Conservation (phyloP, 345 rosid genomes). For the Rhodamnia rubescens region DNA sequence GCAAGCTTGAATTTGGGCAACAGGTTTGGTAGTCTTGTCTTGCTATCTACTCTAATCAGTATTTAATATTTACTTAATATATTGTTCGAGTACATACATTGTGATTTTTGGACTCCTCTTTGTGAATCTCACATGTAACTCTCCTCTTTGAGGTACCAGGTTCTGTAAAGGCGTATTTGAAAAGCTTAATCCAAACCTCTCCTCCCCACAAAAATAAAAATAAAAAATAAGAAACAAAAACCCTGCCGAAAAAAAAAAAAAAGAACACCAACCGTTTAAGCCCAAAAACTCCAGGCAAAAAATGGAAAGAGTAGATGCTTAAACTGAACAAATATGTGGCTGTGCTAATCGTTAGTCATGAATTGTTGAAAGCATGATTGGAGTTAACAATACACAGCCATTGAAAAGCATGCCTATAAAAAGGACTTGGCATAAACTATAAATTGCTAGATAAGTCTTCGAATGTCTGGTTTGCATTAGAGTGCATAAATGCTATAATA, state of each 20-base stretch:
- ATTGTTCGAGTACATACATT: not conserved
- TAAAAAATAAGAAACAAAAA: not conserved
- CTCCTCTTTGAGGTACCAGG: not conserved
- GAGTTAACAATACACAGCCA: not conserved
- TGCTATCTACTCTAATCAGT: not conserved
- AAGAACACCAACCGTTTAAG: not conserved
- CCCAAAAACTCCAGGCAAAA: not conserved
- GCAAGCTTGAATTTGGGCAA: slow-evolving; percentile 85
- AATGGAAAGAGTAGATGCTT: not conserved
- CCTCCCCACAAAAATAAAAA: too few relatives aligned
- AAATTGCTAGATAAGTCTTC: not conserved
- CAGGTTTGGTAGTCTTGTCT: slow-evolving; percentile 44
- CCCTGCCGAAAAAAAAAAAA: not conserved
- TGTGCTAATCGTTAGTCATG: not conserved
- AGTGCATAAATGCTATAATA: not conserved
- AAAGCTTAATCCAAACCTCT: not conserved
- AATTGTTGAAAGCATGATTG: not conserved
- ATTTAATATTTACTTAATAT: not conserved
- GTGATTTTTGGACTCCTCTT: not conserved
- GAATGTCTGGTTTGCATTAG: not conserved
- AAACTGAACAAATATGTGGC: not conserved
- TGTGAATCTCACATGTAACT: not conserved
- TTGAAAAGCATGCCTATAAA: not conserved
- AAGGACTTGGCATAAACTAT: not conserved
- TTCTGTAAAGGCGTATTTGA: not conserved